Base-by-base conservation (phyloP, 148 eudicot genomes). In the Rhododendron vialii region DNA sequence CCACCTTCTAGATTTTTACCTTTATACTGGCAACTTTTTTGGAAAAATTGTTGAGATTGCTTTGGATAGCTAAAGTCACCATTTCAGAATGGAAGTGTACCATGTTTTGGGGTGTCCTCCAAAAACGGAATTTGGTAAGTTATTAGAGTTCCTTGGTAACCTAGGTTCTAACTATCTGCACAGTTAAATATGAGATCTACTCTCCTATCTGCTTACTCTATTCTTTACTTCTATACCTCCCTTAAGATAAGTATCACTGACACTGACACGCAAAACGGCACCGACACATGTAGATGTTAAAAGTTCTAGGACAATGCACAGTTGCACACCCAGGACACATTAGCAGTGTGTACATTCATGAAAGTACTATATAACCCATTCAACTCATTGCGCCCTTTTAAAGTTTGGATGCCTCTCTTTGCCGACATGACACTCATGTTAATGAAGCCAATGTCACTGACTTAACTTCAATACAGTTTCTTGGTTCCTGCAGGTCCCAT, bases 401-500 rank as follows among this genome's bases (percentile, higher is more conserved):
- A 36, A 47, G 45, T 84, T 80, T 43, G 65, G 71, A 51, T 74
- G 3, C 20, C 85, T 14, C 36, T 43, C 0, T 63, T 63, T 57
- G 1, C 69, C 20, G 43, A 5, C 61, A 50, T 12, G 33, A 12
- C 67, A 36, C 65, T 84, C 47, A 84, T 41, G 7, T 84, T 10
- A 11, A 17, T 83, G 13, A 10, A 18, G 5, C 38, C 8, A 45
- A 28, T 69, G 59, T 83, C 50, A 17, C 48, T 55, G n/a, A 55
- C 69, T 82, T 76, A 75, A 67, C 48, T 85, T 41, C 61, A 83
- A 50, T 81, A 15, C 80, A 38, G 53, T 67, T 38, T 85, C 43
- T 83, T 74, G 55, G 41, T 81, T 20, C 8, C 11, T 87, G 89
- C 95, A 95, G 99, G 99, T 97, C 20, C 96, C 96, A 87, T 97